Evolutionary conservation across 371 early-diverging fungal species (phyloP), one percentile per base, ranked within the genome.

Genomic region (Mortierella sp.): DNA sequence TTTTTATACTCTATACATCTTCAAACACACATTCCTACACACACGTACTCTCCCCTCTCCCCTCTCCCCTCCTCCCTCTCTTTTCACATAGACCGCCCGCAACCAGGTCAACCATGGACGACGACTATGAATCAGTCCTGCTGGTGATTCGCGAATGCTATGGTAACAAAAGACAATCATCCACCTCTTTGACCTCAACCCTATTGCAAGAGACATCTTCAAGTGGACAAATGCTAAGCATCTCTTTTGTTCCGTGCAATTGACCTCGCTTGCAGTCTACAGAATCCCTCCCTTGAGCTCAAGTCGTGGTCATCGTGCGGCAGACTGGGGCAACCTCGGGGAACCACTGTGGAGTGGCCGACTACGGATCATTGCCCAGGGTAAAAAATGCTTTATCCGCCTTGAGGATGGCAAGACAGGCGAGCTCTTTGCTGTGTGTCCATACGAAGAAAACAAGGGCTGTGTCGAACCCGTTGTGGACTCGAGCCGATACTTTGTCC

Each of bases 401-500:
- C 84, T 97, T 16, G 96, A 95, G 80, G 96, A 93, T 64, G 82
- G 72, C n/a, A 81, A 81, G 23, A 90, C 89, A 45, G 97, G 96
- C 45, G 95, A 96, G 67, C 71, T 95, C 18, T 97, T 97, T 88
- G 97, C 95, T 6, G 80, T 86, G 7, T 94, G 93, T 68, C 92
- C 93, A 1, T 93, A 95, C 77, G 91, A 91, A 48, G 85, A 89
- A 51, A 84, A 81, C 57, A 86, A 87, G n/a, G 82, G 85, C n/a
- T 86, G 89, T 26, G 94, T 97, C 2, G 96, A 96, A 80, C 88
- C 93, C n/a, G 97, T 96, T 16, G 81, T 89, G 25, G 97, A 97
- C 75, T 95, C 95, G 15, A 90, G 90, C 60, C 89, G 97, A n/a
- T 97, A 96, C 81, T 97, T 97, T 91, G 96, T 95, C 3, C 81